Base-by-base conservation (phyloP, 371 early-diverging fungal genomes). In the Gilbertella persicaria region DNA sequence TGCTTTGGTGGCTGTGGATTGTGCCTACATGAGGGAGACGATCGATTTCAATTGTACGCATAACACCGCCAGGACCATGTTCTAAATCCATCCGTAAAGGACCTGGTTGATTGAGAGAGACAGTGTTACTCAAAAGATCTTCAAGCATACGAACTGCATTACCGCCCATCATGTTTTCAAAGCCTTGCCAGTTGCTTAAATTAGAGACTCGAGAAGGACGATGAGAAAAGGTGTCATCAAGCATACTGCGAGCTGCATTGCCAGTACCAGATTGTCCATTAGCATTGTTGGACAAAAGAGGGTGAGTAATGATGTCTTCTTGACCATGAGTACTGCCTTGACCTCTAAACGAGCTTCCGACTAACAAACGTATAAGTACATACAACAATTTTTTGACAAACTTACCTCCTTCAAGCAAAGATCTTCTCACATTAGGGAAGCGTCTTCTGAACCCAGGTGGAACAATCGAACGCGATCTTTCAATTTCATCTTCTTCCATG, bases 111-210 rank as follows among this genome's bases (percentile, higher is more conserved):
- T 16, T 43, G 7, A 56, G 59, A 24, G 71, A 62, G 19, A 78
- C 74, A 12, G 73, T 72, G 41, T 75, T 72, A 20, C 70, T 72
- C 40, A 91, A 67, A n/a, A 91, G 49, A 38, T 79, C 83, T 52
- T 86, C 84, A 5, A 89, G 64, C 45, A 89, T 59, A 52, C 89
- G 88, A 24, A 83, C 66, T 1, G 91, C 82, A 53, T 78, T 83
- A 4, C 85, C 86, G 16, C 84, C 87, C 36, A 91, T 69, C 9
- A 91, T 66, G 33, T 89, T 86, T 50, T 89, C 89, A 55, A 89
- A 82, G 4, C 85, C 79, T 38, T 84, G 81, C 73, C 78, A 79
- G 43, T 82, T 84, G 39, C 66, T 58, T 19, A 72, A 56, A 1
- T 67, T 68, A 10, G 60, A 30, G 16, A 52, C 40, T 43, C 57